Evolutionary conservation across 192 early-diverging fungal species (phyloP), one percentile per base, ranked within the genome.

Genomic region (Coemansia sp.): DNA sequence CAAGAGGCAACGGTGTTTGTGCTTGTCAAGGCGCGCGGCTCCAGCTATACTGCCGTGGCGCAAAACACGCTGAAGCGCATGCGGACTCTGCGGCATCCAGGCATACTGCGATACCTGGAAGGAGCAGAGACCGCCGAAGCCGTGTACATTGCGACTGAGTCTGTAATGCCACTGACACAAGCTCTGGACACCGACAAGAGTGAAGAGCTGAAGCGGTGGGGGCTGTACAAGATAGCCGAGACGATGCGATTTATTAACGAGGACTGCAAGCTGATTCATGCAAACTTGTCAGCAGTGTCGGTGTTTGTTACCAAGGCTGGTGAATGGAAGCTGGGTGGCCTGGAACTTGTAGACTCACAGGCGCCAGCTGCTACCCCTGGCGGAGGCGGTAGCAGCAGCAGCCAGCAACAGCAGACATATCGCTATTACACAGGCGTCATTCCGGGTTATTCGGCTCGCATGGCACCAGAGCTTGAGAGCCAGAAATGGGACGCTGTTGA

Each of bases 311-410:
- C 92, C 13, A 87, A 88, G 60, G 90, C 93, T 9, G 96, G 96
- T 50, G 96, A 99, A 74, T 99, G 95, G 95, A 93, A 89, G 63
- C 82, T 99, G 33, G 91, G 92, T n/a, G 95, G 94, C 3, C 85
- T 96, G 38, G 96, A 99, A 60, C 59, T 90, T 20, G 65, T 93
- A 24, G 86, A 88, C 50, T 87, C 86, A 6, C 68, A 88, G 55
- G 16, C 51, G 14, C 18, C 18, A 20, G 18, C 43, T 20, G n/a
- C 43, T 20, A 14, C 26, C 51, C 5, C 51, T 33, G 51, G 51
- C 14, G 91, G 86, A 42, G 91, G 94, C 21, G 39, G 64, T 26
- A 45, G 43, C 18, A 90, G 94, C 21, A 38, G 64, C 34, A 45
- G 43, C 18, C 50, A 36, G 18, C 16, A 61, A 21, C 64, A 51